Conservation (phyloP, 176 grass and related monocot species). For the Carex littledalei region DNA sequence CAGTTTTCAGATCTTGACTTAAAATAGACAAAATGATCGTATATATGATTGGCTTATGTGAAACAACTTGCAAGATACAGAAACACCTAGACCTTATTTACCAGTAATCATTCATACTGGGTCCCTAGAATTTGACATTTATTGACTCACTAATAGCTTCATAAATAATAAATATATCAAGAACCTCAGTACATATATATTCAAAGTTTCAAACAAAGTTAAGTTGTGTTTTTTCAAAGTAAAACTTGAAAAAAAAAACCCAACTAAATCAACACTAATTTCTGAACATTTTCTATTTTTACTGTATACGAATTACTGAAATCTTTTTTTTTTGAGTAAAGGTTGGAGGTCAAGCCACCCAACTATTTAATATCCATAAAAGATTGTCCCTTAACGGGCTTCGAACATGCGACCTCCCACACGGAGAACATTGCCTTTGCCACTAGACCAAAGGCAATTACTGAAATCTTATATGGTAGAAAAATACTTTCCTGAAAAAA, state of each 20-base stretch:
- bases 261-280: neutral
- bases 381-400: too few species aligned
- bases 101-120: neutral
- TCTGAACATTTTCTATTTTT: neutral
- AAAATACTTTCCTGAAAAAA: neutral
- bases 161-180: neutral
- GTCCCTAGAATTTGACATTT: neutral
- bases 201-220: neutral
- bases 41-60: neutral
- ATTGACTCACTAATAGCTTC: neutral
- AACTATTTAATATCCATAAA: too few species aligned
- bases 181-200: neutral
- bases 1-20: neutral
- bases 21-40: neutral
- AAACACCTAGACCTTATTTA: neutral
- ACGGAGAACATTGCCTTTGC: too few species aligned
- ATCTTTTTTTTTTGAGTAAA: neutral
- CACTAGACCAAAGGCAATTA: neutral
- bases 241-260: neutral
- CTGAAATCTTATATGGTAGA: neutral
- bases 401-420: too few species aligned
- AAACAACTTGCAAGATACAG: neutral
- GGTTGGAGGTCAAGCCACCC: too few species aligned
- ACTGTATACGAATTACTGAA: neutral
- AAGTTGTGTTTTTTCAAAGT: neutral